Evolutionary conservation across 164 flowering plant species (phyloP).

Genomic region (Nymphaea thermarum): DNA sequence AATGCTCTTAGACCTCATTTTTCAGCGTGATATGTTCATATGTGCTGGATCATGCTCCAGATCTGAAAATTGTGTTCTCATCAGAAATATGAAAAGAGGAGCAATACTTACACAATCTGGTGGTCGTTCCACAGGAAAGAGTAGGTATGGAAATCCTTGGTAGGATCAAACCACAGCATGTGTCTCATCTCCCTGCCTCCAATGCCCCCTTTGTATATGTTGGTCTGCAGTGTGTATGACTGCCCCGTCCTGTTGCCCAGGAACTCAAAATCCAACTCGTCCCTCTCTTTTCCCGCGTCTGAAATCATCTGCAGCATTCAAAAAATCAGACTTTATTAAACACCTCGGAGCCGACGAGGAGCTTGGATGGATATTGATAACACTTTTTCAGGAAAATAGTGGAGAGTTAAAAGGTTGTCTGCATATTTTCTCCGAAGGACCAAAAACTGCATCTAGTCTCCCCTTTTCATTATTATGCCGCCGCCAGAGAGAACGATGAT

Average conservation of each 20-base stretch:
- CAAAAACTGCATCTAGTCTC: not conserved
- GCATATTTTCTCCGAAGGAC: not conserved
- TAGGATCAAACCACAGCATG: constrained; percentile 54
- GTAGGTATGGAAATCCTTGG: constrained; percentile 54
- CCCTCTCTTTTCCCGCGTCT: constrained; percentile 75
- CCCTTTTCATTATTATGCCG: not conserved
- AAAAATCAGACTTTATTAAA: not conserved
- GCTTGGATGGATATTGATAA: not conserved
- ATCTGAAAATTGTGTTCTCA: too few species aligned
- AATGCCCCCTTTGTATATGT: constrained; percentile 72
- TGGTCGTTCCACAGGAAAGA: constrained; percentile 71
- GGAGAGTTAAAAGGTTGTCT: not conserved
- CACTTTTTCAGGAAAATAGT: not conserved
- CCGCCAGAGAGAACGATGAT: not conserved
- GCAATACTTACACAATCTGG: constrained; percentile 45
- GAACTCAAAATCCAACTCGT: constrained; percentile 91
- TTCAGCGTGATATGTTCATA: too few species aligned
- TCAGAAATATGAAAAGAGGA: not conserved
- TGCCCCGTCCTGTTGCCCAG: constrained; percentile 80
- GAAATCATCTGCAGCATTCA: constrained; percentile 60
- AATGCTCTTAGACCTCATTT: too few species aligned
- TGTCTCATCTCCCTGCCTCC: constrained; percentile 88
- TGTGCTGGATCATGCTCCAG: too few species aligned
- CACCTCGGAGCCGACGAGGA: not conserved
- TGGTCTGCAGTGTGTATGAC: constrained; percentile 75